phyloP scores from a whole-genome alignment of 148 eudicot genomes.

The Fallopia convolvulus region DNA sequence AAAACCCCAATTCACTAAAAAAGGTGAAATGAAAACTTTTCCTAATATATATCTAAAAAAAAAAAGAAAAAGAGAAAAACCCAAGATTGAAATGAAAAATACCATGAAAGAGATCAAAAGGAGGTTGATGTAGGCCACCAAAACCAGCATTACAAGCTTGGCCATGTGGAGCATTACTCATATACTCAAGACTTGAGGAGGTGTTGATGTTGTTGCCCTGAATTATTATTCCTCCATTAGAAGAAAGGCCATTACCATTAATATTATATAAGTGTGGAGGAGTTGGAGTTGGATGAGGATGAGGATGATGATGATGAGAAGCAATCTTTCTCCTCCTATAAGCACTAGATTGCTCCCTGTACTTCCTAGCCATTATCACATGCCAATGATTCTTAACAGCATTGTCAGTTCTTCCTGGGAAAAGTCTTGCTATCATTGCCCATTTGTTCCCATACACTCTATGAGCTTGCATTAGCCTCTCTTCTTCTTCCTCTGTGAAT shows the following conservation, averaged over 20 bases:
- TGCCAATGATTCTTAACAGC: conserved; percentile 95
- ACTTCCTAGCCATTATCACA: conserved; percentile 79
- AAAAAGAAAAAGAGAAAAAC: background rate
- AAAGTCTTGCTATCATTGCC: conserved; percentile 81
- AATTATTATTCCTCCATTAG: background rate
- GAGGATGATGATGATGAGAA: background rate
- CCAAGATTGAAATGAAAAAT: background rate
- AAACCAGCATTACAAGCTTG: conserved; percentile 2
- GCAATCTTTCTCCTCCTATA: conserved; percentile 38
- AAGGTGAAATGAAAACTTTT: background rate
- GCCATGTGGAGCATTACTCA: background rate
- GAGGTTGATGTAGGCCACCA: conserved; percentile 9
- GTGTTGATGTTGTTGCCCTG: conserved; percentile 8
- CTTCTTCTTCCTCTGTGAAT: conserved; percentile 74
- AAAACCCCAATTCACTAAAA: background rate
- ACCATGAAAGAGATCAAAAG: conserved; percentile 32
- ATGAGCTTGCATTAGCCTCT: conserved; percentile 70
- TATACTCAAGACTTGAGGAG: background rate
- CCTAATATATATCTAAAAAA: too few relatives aligned
- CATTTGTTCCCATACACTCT: conserved; percentile 79
- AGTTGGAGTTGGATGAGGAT: background rate
- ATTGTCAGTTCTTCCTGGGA: conserved; percentile 84
- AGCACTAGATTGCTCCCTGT: conserved; percentile 61
- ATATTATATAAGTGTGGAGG: background rate
- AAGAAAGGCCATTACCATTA: background rate